Evolutionary conservation across 179 eudicot species (phyloP).

Genomic region (Actinidia polygama): DNA sequence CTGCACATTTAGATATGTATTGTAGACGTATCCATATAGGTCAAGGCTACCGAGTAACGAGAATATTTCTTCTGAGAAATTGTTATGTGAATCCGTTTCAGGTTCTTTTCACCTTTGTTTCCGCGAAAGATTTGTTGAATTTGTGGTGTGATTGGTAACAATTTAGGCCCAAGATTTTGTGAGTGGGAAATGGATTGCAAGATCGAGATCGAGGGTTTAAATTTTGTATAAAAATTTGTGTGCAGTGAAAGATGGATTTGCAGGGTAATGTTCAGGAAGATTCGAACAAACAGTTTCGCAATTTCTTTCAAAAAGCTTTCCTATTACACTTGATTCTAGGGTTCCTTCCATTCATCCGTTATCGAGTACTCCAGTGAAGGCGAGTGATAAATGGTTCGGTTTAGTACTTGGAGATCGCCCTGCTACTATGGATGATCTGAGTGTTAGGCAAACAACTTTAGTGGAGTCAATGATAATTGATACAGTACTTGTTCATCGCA

Average conservation of each 20-base stretch:
- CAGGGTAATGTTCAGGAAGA: constrained; percentile 56
- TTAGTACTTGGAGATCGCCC: constrained; percentile 89
- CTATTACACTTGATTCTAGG: constrained; percentile 80
- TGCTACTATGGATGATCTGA: constrained; percentile 74
- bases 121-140: not conserved
- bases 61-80: not conserved
- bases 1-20: too few species aligned
- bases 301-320: constrained; percentile 84
- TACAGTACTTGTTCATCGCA: constrained; percentile 63
- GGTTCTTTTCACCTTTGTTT: constrained; percentile 1
- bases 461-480: constrained; percentile 95
- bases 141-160: not conserved
- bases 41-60: not conserved
- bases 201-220: not conserved
- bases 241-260: constrained; percentile 47
- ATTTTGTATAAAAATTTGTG: not conserved
- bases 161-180: not conserved
- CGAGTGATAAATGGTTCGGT: constrained; percentile 89
- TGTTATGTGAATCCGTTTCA: not conserved
- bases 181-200: not conserved
- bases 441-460: constrained; percentile 76
- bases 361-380: constrained; percentile 44
- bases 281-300: constrained; percentile 85
- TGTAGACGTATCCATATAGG: not conserved
- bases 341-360: constrained; percentile 65